These are phyloP conservation scores for Cyclostephanos tholiformis DNA, from an alignment of 108 stramenopile species.

Conservation along the genomic window DNA sequence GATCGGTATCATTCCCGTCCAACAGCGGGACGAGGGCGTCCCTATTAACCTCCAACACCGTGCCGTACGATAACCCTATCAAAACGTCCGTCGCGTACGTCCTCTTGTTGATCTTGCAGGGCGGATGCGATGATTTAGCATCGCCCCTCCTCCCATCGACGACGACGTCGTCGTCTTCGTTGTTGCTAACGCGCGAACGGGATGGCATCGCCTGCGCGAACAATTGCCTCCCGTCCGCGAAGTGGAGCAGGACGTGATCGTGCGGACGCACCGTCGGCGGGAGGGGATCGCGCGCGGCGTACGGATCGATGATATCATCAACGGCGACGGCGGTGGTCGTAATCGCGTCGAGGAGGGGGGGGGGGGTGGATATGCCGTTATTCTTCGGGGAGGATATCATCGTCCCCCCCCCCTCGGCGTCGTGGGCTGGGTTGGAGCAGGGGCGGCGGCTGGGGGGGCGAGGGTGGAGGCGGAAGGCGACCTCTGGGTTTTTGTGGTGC, in stretches of 20 bases:
- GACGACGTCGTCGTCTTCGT: neutral
- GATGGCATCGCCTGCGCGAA: slow-evolving; percentile 72
- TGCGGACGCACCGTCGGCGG: slow-evolving; percentile 55
- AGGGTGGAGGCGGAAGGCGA: too few relatives aligned
- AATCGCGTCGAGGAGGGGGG: neutral
- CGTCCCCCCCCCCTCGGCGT: too few relatives aligned
- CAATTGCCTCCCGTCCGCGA: slow-evolving; percentile 72
- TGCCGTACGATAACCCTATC: slow-evolving; percentile 79
- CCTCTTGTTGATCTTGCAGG: slow-evolving; percentile 82
- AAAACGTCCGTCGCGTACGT: slow-evolving; percentile 66
- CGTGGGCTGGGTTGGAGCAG: neutral
- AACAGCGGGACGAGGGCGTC: slow-evolving; percentile 56
- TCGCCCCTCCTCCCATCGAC: too few relatives aligned
- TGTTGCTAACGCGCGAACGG: neutral
- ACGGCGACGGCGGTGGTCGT: neutral
- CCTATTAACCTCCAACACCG: slow-evolving; percentile 70
- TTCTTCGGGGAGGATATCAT: too few relatives aligned
- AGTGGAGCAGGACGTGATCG: slow-evolving; percentile 71
- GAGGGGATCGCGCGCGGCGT: slow-evolving; percentile 4
- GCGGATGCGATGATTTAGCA: slow-evolving; percentile 40
- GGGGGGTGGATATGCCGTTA: neutral
- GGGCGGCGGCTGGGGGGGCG: neutral
- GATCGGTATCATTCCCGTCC: slow-evolving; percentile 56
- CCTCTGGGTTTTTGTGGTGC: too few relatives aligned
- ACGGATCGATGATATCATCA: neutral